These are phyloP conservation scores for Nakaseomyces bracarensis DNA, from an alignment of 1,139 yeast genomes.

Conservation along the genomic window DNA sequence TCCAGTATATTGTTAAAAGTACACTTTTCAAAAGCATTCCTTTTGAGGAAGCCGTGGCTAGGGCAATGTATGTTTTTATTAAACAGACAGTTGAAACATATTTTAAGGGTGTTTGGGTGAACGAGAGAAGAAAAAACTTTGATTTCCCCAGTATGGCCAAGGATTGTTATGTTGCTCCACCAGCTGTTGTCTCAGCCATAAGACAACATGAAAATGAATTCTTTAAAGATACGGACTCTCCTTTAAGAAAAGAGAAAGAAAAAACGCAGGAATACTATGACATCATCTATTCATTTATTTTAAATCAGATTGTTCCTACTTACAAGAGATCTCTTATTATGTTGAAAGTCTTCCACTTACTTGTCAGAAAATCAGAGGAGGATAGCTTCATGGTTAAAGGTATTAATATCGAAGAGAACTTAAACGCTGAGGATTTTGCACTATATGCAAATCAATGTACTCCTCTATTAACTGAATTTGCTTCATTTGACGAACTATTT, in stretches of 20 bases:
- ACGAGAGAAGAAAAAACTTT: constrained; percentile 10
- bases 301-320: constrained; percentile 24
- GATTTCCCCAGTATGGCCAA: constrained; percentile 8
- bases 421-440: constrained; percentile 11
- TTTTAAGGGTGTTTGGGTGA: constrained; percentile 11
- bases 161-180: constrained; percentile 8
- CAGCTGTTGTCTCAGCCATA: not conserved
- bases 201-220: not conserved
- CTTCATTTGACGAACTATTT: constrained; percentile 15
- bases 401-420: constrained; percentile 13
- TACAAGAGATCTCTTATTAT: constrained; percentile 25
- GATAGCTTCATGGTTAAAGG: constrained; percentile 16
- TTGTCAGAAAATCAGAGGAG: constrained; percentile 16
- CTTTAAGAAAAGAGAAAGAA: not conserved
- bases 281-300: constrained; percentile 14
- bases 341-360: constrained; percentile 22
- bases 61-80: constrained; percentile 17
- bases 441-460: constrained; percentile 15
- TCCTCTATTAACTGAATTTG: constrained; percentile 13
- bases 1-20: constrained; percentile 26
- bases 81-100: constrained; percentile 18
- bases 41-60: constrained; percentile 15
- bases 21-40: constrained; percentile 18
- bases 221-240: not conserved
- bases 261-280: constrained; percentile 8